These are phyloP conservation scores for Spirogloea muscicola DNA, from an alignment of 139 green algal genomes.

Conservation along the genomic window DNA sequence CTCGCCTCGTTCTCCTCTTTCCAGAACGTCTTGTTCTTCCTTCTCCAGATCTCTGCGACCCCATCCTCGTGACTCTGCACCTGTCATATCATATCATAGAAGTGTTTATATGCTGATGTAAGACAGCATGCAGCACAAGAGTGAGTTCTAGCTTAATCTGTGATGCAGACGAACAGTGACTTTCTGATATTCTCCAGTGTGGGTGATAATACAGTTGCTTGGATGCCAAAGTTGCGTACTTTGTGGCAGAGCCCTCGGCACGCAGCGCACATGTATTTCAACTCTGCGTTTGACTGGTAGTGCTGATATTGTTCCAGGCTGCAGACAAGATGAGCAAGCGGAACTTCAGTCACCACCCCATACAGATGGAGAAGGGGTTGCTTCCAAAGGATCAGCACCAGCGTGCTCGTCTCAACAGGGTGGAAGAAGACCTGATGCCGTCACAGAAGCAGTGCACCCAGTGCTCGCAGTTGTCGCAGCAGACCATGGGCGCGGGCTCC, in stretches of 20 bases:
- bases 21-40: no score
- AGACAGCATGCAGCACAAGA: background rate
- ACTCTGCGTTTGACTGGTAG: constrained; percentile 21
- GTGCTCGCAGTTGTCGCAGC: constrained; percentile 36
- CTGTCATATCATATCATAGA: background rate
- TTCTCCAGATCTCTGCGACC: constrained; percentile 1
- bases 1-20: no score
- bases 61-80: background rate
- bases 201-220: background rate
- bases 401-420: background rate
- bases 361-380: background rate
- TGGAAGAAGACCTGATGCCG: constrained; percentile 19
- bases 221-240: constrained; percentile 21
- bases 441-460: constrained; percentile 39
- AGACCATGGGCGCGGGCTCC: constrained; percentile 38
- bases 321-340: background rate
- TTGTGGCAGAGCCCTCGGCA: constrained; percentile 10
- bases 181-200: background rate
- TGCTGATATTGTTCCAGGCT: constrained; percentile 22
- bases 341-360: background rate
- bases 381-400: background rate
- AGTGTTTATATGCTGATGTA: background rate
- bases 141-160: background rate
- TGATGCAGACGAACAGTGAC: background rate
- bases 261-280: constrained; percentile 25